A percentile compares a stretch with the other conserved stretches of the same genome.
These are phyloP conservation scores for Colletotrichum spinosum DNA, from an alignment of 2,329 filamentous ascomycete genomes.

Conservation along the genomic window DNA sequence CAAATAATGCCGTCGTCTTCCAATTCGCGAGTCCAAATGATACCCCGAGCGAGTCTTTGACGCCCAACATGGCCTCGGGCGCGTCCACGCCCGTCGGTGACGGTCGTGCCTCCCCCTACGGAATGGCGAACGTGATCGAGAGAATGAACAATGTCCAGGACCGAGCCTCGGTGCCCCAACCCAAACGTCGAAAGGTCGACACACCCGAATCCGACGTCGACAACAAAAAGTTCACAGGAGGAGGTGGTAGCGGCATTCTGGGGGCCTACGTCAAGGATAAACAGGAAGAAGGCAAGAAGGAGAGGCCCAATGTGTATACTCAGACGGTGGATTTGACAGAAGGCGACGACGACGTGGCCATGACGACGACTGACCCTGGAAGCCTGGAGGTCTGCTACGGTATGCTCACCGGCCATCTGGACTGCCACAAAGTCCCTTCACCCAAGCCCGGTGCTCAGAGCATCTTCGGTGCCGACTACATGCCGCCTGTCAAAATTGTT, in stretches of 20 bases:
- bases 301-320: conserved; percentile 42
- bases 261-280: conserved; percentile 75
- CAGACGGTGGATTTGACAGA: conserved; percentile 70
- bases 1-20: conserved; percentile 52
- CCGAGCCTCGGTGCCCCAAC: conserved; percentile 67
- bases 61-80: conserved; percentile 47
- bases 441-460: conserved; percentile 72
- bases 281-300: conserved; percentile 55
- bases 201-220: conserved; percentile 54
- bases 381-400: conserved; percentile 85
- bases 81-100: conserved; percentile 47
- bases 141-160: conserved; percentile 80
- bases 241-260: conserved; percentile 65
- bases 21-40: conserved; percentile 55
- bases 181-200: conserved; percentile 74
- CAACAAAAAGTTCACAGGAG: conserved; percentile 53
- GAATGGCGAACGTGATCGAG: conserved; percentile 76
- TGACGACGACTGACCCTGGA: conserved; percentile 66
- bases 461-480: conserved; percentile 69
- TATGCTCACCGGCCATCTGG: conserved; percentile 76
- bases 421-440: conserved; percentile 75
- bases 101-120: conserved; percentile 42
- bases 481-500: conserved; percentile 80
- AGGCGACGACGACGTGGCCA: conserved; percentile 70
- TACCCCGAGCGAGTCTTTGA: conserved; percentile 42